A percentile compares a stretch with the other conserved stretches of the same genome.
These are phyloP conservation scores for Guadua angustifolia DNA, from an alignment of 176 grass and related monocot genomes.

Conservation along the genomic window DNA sequence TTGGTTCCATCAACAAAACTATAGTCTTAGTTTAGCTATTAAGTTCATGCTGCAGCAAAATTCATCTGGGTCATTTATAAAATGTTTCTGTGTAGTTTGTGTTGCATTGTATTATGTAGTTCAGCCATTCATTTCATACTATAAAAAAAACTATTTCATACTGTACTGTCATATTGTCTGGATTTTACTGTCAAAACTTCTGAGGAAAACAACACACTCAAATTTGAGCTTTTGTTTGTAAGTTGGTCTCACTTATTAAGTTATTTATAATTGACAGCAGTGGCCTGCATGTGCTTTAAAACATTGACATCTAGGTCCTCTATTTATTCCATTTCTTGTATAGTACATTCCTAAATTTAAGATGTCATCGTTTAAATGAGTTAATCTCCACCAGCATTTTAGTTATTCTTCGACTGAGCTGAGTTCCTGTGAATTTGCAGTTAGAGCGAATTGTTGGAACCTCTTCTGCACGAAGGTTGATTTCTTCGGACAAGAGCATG, in stretches of 20 bases:
- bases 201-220: not conserved
- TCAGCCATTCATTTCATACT: constrained; percentile 16
- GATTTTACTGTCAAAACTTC: not conserved
- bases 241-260: not conserved
- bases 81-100: not conserved
- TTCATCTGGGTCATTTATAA: not conserved
- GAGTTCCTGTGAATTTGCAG: constrained; percentile 49
- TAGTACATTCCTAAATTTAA: not conserved
- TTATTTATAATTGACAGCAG: not conserved
- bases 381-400: not conserved
- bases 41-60: not conserved
- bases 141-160: not conserved
- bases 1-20: not conserved
- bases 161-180: not conserved
- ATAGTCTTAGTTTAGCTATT: not conserved
- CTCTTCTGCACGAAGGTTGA: constrained; percentile 61
- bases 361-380: not conserved
- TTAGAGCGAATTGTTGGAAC: constrained; percentile 79
- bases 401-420: not conserved
- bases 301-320: not conserved
- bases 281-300: not conserved
- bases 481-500: constrained; percentile 79
- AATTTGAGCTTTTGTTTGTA: constrained; percentile 14
- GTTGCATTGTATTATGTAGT: not conserved
- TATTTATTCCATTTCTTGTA: constrained; percentile 21